Conservation (phyloP, 116 monocot genomes). For the Dioscorea cayenensis region DNA sequence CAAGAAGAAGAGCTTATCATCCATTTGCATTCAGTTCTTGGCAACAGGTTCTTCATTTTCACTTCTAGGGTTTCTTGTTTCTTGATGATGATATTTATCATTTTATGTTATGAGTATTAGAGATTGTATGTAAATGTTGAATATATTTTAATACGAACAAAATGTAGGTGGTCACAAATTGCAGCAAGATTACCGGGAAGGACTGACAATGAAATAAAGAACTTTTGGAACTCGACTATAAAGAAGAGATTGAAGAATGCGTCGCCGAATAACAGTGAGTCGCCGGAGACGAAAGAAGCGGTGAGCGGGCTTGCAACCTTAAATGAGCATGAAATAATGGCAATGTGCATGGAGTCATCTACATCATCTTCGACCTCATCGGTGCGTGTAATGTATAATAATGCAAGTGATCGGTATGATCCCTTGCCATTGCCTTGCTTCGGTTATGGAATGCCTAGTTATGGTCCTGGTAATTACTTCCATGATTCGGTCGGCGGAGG, state of each 20-base stretch:
- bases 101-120: neutral
- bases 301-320: slow-evolving; percentile 4
- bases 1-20: slow-evolving; percentile 86
- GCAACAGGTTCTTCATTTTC: slow-evolving; percentile 50
- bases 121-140: neutral
- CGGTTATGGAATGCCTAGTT: neutral
- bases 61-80: too few relatives aligned
- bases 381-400: slow-evolving; percentile 5
- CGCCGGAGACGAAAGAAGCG: slow-evolving; percentile 24
- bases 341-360: slow-evolving; percentile 33
- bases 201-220: slow-evolving; percentile 91
- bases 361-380: slow-evolving; percentile 39
- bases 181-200: slow-evolving; percentile 74
- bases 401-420: slow-evolving; percentile 15
- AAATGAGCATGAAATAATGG: slow-evolving; percentile 16
- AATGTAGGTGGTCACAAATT: slow-evolving; percentile 82
- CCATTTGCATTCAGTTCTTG: slow-evolving; percentile 83
- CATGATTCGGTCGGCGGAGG: slow-evolving; percentile 10
- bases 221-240: slow-evolving; percentile 96
- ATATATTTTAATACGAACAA: neutral
- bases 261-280: slow-evolving; percentile 10
- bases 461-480: slow-evolving; percentile 13
- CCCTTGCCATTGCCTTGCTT: slow-evolving; percentile 20
- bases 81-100: too few relatives aligned
- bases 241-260: slow-evolving; percentile 73